A percentile compares a stretch with the other conserved stretches of the same genome.
These are phyloP conservation scores for Aspergillus eucalypticola DNA, from an alignment of 2,329 filamentous ascomycete species.

Conservation along the genomic window DNA sequence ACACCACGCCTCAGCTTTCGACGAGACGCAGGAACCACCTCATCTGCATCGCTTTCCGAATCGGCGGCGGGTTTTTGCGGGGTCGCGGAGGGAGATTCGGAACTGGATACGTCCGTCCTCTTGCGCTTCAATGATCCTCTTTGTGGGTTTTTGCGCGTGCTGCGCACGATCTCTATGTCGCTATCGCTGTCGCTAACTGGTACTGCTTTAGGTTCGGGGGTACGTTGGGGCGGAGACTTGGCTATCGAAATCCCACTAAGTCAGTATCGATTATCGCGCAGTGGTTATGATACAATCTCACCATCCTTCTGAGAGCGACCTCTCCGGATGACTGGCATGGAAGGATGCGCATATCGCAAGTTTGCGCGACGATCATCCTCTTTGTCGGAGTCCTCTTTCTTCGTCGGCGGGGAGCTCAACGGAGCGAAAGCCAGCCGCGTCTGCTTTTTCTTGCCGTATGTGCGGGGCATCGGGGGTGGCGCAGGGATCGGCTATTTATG, in stretches of 20 bases:
- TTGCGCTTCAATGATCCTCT: constrained; percentile 18
- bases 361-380: constrained; percentile 33
- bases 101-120: constrained; percentile 14
- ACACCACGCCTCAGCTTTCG: constrained; percentile 33
- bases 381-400: constrained; percentile 20
- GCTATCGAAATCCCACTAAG: background rate
- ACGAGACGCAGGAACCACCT: constrained; percentile 25
- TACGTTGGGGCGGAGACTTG: background rate
- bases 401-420: constrained; percentile 30
- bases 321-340: constrained; percentile 18
- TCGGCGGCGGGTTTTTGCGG: constrained; percentile 7
- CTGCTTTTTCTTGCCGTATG: constrained; percentile 38
- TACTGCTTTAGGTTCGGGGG: background rate
- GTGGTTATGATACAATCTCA: background rate
- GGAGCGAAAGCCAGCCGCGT: constrained; percentile 47
- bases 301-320: constrained; percentile 11
- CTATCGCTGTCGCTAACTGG: constrained; percentile 19
- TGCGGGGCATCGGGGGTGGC: constrained; percentile 32
- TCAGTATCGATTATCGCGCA: background rate
- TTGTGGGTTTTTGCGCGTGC: constrained; percentile 16
- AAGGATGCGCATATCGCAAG: constrained; percentile 37
- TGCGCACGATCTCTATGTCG: constrained; percentile 16
- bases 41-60: constrained; percentile 31
- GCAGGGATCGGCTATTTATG: background rate
- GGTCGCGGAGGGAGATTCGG: constrained; percentile 3